These are phyloP conservation scores for Sphagnum magellanicum DNA, from an alignment of 228 moss, liverwort and hornwort genomes.

Conservation along the genomic window DNA sequence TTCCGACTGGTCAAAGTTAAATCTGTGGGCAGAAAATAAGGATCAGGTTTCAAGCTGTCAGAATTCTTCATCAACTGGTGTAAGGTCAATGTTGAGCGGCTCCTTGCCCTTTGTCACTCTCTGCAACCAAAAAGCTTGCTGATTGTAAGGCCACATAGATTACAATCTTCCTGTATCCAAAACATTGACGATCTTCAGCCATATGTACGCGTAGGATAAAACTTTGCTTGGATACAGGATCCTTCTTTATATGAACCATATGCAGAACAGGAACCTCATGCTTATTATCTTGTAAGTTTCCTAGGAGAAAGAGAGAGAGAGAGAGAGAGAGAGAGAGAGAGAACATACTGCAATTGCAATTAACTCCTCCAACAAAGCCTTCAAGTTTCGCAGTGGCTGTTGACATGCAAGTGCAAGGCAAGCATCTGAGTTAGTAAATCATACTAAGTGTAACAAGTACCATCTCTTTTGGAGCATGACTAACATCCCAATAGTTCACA, in stretches of 20 bases:
- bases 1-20: no score
- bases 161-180: neutral
- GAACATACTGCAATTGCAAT: conserved; percentile 60
- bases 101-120: conserved; percentile 77
- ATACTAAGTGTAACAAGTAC: neutral
- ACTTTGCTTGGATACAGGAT: no score
- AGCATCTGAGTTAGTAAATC: neutral
- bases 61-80: conserved; percentile 77
- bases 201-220: no score
- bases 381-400: conserved; percentile 81
- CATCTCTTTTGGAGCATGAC: no score
- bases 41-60: conserved; percentile 13
- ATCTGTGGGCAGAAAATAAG: no score
- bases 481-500: no score
- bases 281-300: neutral
- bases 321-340: neutral
- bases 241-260: neutral
- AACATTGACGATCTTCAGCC: neutral
- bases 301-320: neutral
- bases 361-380: conserved; percentile 80
- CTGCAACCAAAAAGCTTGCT: conserved; percentile 10
- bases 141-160: neutral
- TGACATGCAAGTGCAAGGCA: neutral
- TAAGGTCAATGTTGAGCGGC: conserved; percentile 67
- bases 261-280: no score